Evolutionary conservation across 2,329 filamentous ascomycete species (phyloP), one percentile per base, ranked within the genome.

Genomic region (Exophiala sp.): DNA sequence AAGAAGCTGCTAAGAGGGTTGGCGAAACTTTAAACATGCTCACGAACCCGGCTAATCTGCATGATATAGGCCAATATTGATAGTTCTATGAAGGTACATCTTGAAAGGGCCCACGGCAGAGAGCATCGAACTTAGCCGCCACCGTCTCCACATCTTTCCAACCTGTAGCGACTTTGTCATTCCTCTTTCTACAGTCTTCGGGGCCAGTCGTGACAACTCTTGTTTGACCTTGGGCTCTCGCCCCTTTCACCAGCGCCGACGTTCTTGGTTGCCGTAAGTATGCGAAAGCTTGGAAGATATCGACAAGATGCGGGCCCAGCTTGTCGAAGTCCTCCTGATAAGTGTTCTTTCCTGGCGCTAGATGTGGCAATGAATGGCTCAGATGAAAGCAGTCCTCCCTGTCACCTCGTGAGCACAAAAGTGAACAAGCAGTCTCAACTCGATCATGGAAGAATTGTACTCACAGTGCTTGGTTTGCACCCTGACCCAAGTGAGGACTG

Each of bases 401-500:
- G 11, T 39, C 18, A 34, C n/a, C n/a, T n/a, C n/a, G n/a, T n/a
- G n/a, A n/a, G n/a, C n/a, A n/a, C n/a, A n/a, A n/a, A n/a, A n/a
- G n/a, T n/a, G n/a, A n/a, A n/a, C n/a, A n/a, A n/a, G n/a, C n/a
- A n/a, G n/a, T n/a, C n/a, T n/a, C n/a, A n/a, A n/a, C n/a, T n/a
- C n/a, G n/a, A n/a, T n/a, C n/a, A n/a, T n/a, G n/a, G n/a, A n/a
- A n/a, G n/a, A n/a, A n/a, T n/a, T n/a, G 24, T 29, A 20, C 39
- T 36, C 50, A 57, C 55, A 57, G 43, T 29, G 55, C 55, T n/a
- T 57, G 55, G 14, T 57, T 57, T 7, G 50, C 55, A 3, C 55
- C 55, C 20, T 57, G 55, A 0, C 55, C 55, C 3, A 57, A 39
- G 40, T 57, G 55, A 0, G 55, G 55, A n/a, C 50, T 54, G 10